Base-by-base conservation (phyloP, 352 stramenopile genomes). In the Phytophthora boehmeriae region DNA sequence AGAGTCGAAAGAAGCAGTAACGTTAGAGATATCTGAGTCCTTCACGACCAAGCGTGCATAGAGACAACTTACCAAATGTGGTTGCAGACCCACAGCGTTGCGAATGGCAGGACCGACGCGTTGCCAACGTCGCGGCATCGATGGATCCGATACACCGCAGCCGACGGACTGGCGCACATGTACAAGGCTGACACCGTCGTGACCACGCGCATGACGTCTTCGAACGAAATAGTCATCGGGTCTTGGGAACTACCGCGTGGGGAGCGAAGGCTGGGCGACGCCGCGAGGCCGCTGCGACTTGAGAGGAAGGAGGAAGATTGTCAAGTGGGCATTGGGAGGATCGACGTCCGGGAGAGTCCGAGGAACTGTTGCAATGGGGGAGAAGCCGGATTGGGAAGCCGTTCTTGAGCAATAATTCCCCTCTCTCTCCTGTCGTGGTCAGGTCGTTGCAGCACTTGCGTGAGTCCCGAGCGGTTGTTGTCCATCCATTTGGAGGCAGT, bases 81-180 rank as follows among this genome's bases (percentile, higher is more conserved):
- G 56, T 86, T 85, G 66, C 78, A 86, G 34, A 66, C 64, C 79
- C 80, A 92, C 25, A 92, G 76, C 38, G 81, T 77, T 10, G 80
- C 79, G 20, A 90, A 79, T 17, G 83, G 81, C 19, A 88, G 59
- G 25, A 90, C 52, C 11, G 81, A 80, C 6, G 59, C 57, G 38
- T 54, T 60, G 8, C 76, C 79, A 1, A 80, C 83, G 28, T 69
- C 44, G 23, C 58, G 66, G n/a, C 69, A 50, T 55, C 76, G 83
- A 59, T 88, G 74, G 46, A 91, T 87, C 17, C 63, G 68, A 39
- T 79, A 75, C 22, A 93, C 64, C 2, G 69, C 41, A 4, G 70
- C 73, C 19, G 68, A 72, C 22, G 84, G 84, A 54, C 84, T 90
- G 16, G 85, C 54, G 34, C 77, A 87, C 84, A 93, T 93, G 78